Evolutionary conservation across 1,284 basidiomycete species (phyloP).

Genomic region (Somion occarium): DNA sequence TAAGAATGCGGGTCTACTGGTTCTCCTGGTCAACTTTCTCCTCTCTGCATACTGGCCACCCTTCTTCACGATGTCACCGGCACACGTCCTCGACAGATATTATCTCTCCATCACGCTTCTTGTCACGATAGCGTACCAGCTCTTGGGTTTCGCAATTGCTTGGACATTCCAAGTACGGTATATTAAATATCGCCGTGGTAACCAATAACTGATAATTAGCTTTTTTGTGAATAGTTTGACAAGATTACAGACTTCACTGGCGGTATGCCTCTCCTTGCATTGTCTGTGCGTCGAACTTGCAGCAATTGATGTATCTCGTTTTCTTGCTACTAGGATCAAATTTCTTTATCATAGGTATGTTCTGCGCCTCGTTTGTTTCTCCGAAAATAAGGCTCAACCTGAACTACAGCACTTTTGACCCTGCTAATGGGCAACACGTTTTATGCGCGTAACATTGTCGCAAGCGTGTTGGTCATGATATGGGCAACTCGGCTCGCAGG

Average conservation of each 20-base stretch:
- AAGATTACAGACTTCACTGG: slow-evolving; percentile 71
- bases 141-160: slow-evolving; percentile 63
- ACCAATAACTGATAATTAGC: background rate
- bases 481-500: slow-evolving; percentile 58
- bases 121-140: slow-evolving; percentile 63
- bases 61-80: slow-evolving; percentile 28
- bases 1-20: too few relatives aligned
- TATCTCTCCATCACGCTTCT: slow-evolving; percentile 66
- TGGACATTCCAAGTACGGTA: slow-evolving; percentile 49
- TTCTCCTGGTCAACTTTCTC: too few relatives aligned
- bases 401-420: slow-evolving; percentile 48
- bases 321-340: slow-evolving; percentile 45
- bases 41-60: too few relatives aligned
- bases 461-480: slow-evolving; percentile 56
- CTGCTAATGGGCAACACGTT: slow-evolving; percentile 51
- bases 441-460: slow-evolving; percentile 56
- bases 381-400: slow-evolving; percentile 1
- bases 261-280: slow-evolving; percentile 31
- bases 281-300: background rate
- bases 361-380: background rate
- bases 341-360: slow-evolving; percentile 56
- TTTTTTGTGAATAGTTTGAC: slow-evolving; percentile 51
- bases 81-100: slow-evolving; percentile 56
- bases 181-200: background rate
- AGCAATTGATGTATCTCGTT: too few relatives aligned